Conservation (phyloP, 78 protist species). For the Dictyostelium capitatum region DNA sequence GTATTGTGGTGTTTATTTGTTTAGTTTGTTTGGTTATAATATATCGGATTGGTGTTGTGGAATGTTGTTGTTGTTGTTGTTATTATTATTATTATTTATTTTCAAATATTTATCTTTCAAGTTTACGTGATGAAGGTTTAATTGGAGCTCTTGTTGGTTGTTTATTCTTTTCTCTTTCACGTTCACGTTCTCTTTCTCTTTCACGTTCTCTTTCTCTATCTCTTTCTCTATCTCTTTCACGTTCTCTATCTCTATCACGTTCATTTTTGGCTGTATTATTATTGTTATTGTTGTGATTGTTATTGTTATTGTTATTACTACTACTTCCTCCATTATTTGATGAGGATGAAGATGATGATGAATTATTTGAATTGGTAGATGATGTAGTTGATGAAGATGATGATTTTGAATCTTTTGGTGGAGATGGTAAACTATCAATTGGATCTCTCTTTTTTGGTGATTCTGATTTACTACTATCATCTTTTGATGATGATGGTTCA, state of each 20-base stretch:
- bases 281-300: no score
- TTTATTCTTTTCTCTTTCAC: conserved; percentile 40
- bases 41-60: background rate
- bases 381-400: background rate
- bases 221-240: conserved; percentile 58
- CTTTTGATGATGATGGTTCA: background rate
- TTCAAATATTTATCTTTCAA: conserved; percentile 20
- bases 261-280: background rate
- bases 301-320: background rate
- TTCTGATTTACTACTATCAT: background rate
- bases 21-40: background rate
- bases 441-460: background rate
- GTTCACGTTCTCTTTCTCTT: conserved; percentile 38
- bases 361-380: background rate
- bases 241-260: conserved; percentile 40
- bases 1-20: background rate
- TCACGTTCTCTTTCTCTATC: conserved; percentile 60
- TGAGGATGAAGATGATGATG: background rate
- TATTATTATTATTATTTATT: background rate
- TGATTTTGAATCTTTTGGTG: conserved; percentile 21
- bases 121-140: conserved; percentile 49
- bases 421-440: conserved; percentile 39
- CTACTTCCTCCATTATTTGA: conserved; percentile 2
- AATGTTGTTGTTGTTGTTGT: background rate
- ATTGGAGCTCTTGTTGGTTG: conserved; percentile 30